Base-by-base conservation (phyloP, 2,329 filamentous ascomycete genomes). In the Ceratocystis alfenasii region DNA sequence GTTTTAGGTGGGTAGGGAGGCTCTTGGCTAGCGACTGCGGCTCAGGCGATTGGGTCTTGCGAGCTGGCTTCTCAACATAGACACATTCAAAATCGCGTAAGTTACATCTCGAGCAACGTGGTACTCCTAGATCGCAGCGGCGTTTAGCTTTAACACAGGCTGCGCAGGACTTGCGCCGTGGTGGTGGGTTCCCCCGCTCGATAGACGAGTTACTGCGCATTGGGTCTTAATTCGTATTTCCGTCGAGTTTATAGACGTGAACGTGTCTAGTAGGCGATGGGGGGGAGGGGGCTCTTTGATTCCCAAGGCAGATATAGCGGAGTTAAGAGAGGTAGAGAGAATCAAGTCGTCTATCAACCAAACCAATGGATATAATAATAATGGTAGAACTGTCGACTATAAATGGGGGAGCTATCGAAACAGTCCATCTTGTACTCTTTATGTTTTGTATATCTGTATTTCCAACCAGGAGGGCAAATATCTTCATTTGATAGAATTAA, bases 81-180 rank as follows among this genome's bases (percentile, higher is more conserved):
- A 75, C 70, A 72, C 83, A 85, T 0, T 71, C 62, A 0, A 84
- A 71, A 1, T 74, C 72, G 33, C 81, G 77, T 66, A 78, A 77
- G 0, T 73, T 71, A 70, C 83, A 86, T 55, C 83, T 77, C 17
- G 77, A 72, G 69, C 83, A 86, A 12, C 76, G 71, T 1, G 82
- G 83, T 15, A 77, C 71, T 20, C 75, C 76, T 46, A 80, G 77
- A 69, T 82, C 80, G 71, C 83, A 85, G 61, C 79, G 79, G 15
- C 83, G 77, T 72, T 85, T 85, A 28, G 82, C 78, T 69, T 78
- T 79, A 61, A 78, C 82, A 73, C 83, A 85, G 30, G 79, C 78
- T 2, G 77, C 74, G 70, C 83, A 86, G 2, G 83, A 81, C 72
- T 83, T 85, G 60, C 81, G 79, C 66, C 78, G 73, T 3, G 77